Percentiles rank a stretch among this genome's conserved stretches.
Conservation (phyloP, 2,329 filamentous ascomycete genomes). For the Allantophomopsis lycopodina region DNA sequence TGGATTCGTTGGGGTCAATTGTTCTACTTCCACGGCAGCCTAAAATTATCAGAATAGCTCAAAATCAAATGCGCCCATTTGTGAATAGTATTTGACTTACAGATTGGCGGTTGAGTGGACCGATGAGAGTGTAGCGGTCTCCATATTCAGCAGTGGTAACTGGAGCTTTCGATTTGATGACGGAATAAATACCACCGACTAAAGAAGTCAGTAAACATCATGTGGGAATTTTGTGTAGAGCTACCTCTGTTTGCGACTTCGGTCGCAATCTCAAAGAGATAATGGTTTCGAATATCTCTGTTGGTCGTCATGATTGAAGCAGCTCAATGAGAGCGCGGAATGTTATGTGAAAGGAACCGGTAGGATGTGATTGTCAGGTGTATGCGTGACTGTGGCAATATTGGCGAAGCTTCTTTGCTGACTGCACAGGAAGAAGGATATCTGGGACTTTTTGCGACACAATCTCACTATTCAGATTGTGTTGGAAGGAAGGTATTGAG, state of each 20-base stretch:
- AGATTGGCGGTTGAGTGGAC: constrained; percentile 82
- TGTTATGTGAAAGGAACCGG: no score
- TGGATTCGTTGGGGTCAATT: constrained; percentile 70
- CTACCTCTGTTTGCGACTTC: constrained; percentile 93
- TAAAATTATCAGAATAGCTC: constrained; percentile 20
- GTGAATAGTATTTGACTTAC: constrained; percentile 34
- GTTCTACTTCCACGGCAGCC: constrained; percentile 97
- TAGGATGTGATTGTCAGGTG: no score
- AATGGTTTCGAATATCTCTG: constrained; percentile 78
- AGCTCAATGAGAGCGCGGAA: no score
- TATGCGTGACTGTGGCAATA: no score
- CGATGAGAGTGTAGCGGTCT: constrained; percentile 88
- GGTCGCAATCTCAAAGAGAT: constrained; percentile 92
- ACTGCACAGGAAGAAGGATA: no score
- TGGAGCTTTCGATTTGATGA: constrained; percentile 96
- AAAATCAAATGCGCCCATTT: constrained; percentile 7
- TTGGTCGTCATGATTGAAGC: constrained; percentile 3
- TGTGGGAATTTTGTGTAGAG: not conserved
- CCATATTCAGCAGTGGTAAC: constrained; percentile 98
- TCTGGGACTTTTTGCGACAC: no score
- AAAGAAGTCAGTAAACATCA: not conserved
- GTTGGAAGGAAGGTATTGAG: no score
- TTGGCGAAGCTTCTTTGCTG: no score
- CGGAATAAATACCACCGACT: constrained; percentile 98
- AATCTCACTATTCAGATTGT: no score